A percentile compares a stretch with the other conserved stretches of the same genome.
phyloP scores from a whole-genome alignment of 768 basidiomycete species.

The Mrakia gelida region DNA sequence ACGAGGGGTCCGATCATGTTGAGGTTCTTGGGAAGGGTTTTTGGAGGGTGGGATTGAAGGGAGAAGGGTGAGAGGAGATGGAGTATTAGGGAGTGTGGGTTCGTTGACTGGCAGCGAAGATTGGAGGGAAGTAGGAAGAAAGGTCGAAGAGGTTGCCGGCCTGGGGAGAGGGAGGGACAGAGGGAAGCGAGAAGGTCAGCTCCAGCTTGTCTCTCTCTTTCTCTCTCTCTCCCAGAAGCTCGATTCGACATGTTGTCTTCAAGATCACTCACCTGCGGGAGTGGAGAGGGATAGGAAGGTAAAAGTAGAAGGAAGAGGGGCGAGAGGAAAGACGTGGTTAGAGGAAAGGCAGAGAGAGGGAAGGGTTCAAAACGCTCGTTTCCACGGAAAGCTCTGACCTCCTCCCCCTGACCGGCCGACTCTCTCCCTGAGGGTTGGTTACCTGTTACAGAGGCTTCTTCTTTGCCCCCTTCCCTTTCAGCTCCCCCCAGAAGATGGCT shows the following conservation, averaged over 20 bases:
- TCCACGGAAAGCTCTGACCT: too few species aligned
- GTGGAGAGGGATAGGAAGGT: neutral
- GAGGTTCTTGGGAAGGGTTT: neutral
- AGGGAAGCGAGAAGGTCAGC: neutral
- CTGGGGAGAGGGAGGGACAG: neutral
- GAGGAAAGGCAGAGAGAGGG: neutral
- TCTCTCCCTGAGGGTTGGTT: too few species aligned
- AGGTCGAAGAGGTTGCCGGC: neutral
- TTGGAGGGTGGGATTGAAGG: neutral
- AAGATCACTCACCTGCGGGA: neutral
- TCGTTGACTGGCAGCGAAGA: slow-evolving; percentile 12
- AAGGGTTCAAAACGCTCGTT: too few species aligned
- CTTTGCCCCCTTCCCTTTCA: too few species aligned
- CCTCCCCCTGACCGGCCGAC: too few species aligned
- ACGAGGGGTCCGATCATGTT: neutral
- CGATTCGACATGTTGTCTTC: neutral
- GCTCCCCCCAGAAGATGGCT: too few species aligned
- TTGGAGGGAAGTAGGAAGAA: neutral
- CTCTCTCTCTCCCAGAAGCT: neutral
- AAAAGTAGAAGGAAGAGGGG: neutral
- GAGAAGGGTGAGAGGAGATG: neutral
- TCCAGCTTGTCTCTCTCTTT: neutral
- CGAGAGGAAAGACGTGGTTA: neutral
- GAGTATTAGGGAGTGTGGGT: neutral
- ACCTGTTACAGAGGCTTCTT: too few species aligned